Evolutionary conservation across 129 eudicot species (phyloP).

Genomic region (Flaveria robusta): DNA sequence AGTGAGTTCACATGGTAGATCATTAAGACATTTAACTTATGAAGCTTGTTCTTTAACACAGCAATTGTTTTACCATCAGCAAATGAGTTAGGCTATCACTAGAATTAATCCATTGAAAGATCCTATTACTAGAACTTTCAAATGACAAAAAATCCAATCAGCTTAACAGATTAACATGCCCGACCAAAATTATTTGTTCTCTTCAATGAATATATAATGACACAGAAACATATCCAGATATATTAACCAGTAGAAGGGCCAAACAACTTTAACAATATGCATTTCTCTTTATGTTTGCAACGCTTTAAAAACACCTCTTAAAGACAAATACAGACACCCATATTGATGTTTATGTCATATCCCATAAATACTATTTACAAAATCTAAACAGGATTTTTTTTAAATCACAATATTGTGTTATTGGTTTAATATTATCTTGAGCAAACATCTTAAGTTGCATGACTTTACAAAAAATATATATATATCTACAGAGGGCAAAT

Average conservation of each 20-base stretch:
- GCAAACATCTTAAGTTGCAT: neutral
- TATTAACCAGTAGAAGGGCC: neutral
- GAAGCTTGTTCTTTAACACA: neutral
- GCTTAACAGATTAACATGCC: neutral
- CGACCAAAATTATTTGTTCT: neutral
- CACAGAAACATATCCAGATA: slow-evolving; percentile 25
- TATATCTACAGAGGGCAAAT: neutral
- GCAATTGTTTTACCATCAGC: neutral
- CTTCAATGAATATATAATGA: too few relatives aligned
- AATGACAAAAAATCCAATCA: neutral
- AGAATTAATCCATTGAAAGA: neutral
- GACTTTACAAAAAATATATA: neutral
- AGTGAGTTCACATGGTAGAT: neutral
- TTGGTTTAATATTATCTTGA: neutral
- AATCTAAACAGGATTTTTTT: neutral
- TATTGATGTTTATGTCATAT: neutral
- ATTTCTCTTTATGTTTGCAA: neutral
- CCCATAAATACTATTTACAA: neutral
- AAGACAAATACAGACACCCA: neutral
- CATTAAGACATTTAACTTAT: neutral
- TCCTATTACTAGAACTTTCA: neutral
- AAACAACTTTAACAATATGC: neutral
- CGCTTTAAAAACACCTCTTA: neutral
- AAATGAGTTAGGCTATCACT: neutral
- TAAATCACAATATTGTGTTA: neutral